Percentiles rank a stretch among this genome's conserved stretches.
phyloP scores from a whole-genome alignment of 1,284 basidiomycete genomes.

The Cryptococcus maquisensis region DNA sequence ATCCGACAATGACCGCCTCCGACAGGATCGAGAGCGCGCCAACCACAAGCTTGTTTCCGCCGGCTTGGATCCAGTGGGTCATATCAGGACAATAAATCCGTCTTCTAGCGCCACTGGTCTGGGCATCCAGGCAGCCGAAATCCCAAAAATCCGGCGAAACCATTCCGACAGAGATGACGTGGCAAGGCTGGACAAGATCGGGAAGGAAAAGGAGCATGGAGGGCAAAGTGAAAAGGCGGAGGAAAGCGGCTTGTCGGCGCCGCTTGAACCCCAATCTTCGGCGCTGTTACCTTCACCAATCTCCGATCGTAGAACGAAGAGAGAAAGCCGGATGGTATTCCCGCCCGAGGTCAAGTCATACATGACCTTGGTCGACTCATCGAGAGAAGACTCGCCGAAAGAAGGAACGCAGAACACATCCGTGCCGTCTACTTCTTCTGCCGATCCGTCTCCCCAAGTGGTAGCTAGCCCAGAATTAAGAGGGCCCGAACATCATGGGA shows the following conservation, averaged over 20 bases:
- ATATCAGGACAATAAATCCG: constrained; percentile 26
- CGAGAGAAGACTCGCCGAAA: constrained; percentile 26
- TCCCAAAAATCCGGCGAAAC: constrained; percentile 25
- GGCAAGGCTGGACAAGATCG: not conserved
- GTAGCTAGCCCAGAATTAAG: constrained; percentile 4
- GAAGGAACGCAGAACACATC: constrained; percentile 9
- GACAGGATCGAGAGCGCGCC: constrained; percentile 65
- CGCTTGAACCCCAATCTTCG: constrained; percentile 4
- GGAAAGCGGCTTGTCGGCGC: not conserved
- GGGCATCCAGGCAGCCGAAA: constrained; percentile 16
- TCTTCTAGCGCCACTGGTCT: constrained; percentile 36
- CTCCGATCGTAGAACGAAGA: constrained; percentile 27
- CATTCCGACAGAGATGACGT: constrained; percentile 37
- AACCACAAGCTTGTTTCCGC: constrained; percentile 28
- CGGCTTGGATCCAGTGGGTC: constrained; percentile 31
- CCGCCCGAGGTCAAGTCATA: constrained; percentile 44
- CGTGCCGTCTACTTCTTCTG: not conserved
- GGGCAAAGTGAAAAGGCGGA: not conserved
- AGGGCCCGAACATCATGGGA: constrained; percentile 3
- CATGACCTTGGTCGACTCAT: constrained; percentile 38
- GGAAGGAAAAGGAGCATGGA: not conserved
- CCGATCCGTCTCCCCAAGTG: not conserved
- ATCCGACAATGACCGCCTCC: constrained; percentile 60
- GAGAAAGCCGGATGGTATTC: constrained; percentile 40
- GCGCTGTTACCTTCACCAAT: constrained; percentile 38